Evolutionary conservation across 1,284 basidiomycete species (phyloP).

Genomic region (Inonotus obliquus): DNA sequence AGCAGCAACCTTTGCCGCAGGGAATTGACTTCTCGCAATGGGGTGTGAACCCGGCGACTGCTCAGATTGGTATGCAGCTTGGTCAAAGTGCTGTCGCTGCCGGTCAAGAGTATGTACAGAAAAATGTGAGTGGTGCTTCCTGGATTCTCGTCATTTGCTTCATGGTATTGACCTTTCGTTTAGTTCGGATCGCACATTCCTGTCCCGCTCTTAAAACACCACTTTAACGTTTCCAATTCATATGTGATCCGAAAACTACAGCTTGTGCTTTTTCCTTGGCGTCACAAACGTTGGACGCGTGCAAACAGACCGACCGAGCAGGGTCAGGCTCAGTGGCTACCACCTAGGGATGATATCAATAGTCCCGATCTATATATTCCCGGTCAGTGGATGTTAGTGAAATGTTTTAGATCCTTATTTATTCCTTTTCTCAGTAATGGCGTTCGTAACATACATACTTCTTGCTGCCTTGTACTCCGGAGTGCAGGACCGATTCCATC

Average conservation of each 20-base stretch:
- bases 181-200: slow-evolving; percentile 82
- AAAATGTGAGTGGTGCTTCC: slow-evolving; percentile 61
- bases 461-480: slow-evolving; percentile 84
- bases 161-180: slow-evolving; percentile 5
- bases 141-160: slow-evolving; percentile 3
- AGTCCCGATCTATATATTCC: slow-evolving; percentile 97
- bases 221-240: slow-evolving; percentile 95
- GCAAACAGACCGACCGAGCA: slow-evolving; percentile 58
- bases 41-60: slow-evolving; percentile 90
- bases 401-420: not conserved
- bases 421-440: slow-evolving; percentile 66
- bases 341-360: slow-evolving; percentile 94
- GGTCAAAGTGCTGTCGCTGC: slow-evolving; percentile 89
- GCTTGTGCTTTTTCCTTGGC: slow-evolving; percentile 94
- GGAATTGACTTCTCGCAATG: slow-evolving; percentile 58
- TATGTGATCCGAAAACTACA: slow-evolving; percentile 92
- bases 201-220: slow-evolving; percentile 78
- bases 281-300: slow-evolving; percentile 80
- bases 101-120: slow-evolving; percentile 94
- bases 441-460: slow-evolving; percentile 93
- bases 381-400: slow-evolving; percentile 42
- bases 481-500: slow-evolving; percentile 80
- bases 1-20: slow-evolving; percentile 15
- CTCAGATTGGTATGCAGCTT: slow-evolving; percentile 95
- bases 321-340: slow-evolving; percentile 75